Evolutionary conservation across 2,329 filamentous ascomycete species (phyloP).

Genomic region (Hypoxylon sp.): DNA sequence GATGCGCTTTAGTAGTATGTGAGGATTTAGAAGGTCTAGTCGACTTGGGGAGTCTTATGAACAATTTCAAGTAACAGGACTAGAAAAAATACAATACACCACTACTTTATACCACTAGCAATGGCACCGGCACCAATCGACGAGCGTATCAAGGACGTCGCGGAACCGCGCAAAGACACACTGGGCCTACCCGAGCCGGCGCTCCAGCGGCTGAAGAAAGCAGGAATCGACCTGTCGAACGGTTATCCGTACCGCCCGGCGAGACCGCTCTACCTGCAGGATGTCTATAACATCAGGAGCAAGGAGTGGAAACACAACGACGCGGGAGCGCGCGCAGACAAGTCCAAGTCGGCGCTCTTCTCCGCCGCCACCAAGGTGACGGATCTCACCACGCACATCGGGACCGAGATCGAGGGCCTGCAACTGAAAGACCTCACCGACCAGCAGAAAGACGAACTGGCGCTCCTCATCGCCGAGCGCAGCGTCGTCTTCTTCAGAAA

Average conservation of each 20-base stretch:
- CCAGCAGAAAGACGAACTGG: conserved; percentile 72
- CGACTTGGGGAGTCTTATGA: background rate
- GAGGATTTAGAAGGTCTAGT: conserved; percentile 1
- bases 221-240: conserved; percentile 75
- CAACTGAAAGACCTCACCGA: conserved; percentile 72
- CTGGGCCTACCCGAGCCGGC: conserved; percentile 71
- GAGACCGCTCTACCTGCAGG: conserved; percentile 75
- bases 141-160: conserved; percentile 72
- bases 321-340: conserved; percentile 73
- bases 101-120: conserved; percentile 6
- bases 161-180: conserved; percentile 72
- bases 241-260: conserved; percentile 80
- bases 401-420: conserved; percentile 73
- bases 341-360: conserved; percentile 71
- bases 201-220: conserved; percentile 71
- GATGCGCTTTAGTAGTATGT: background rate
- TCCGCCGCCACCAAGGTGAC: conserved; percentile 73
- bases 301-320: conserved; percentile 68
- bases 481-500: conserved; percentile 77
- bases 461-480: conserved; percentile 71
- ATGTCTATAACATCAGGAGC: conserved; percentile 74
- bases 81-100: background rate
- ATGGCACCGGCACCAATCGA: conserved; percentile 71
- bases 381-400: conserved; percentile 71
- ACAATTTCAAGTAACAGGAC: conserved; percentile 3